Evolutionary conservation across 176 grass and related monocot species (phyloP).

Genomic region (Musa troglodytarum): DNA sequence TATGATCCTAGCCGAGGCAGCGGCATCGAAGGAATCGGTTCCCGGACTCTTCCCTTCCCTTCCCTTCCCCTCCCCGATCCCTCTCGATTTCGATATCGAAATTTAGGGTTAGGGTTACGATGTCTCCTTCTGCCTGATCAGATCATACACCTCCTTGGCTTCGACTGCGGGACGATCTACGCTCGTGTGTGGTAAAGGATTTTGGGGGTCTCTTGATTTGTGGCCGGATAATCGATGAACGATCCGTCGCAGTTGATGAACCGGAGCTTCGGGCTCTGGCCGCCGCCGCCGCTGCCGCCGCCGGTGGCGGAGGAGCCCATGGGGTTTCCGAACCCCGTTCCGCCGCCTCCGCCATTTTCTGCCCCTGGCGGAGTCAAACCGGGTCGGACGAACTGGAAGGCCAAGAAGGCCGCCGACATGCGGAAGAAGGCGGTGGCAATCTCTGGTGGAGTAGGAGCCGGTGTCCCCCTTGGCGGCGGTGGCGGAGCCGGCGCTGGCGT

Average conservation of each 20-base stretch:
- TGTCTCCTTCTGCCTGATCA: neutral
- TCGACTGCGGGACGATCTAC: neutral
- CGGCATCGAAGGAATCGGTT: neutral
- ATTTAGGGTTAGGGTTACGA: conserved; percentile 5
- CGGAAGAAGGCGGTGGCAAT: conserved; percentile 32
- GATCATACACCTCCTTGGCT: neutral
- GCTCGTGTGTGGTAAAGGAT: neutral
- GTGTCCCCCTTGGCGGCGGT: neutral
- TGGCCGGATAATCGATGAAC: conserved; percentile 28
- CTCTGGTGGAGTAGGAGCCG: conserved; percentile 2
- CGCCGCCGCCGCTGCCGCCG: conserved; percentile 29
- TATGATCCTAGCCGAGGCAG: too few species aligned
- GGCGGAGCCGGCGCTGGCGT: neutral
- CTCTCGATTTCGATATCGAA: neutral
- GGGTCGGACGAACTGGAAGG: conserved; percentile 35
- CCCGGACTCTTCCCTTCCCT: too few species aligned
- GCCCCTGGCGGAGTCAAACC: conserved; percentile 5
- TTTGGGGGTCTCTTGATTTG: neutral
- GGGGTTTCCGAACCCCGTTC: neutral
- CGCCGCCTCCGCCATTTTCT: conserved; percentile 18
- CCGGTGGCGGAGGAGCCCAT: conserved; percentile 30
- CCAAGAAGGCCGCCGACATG: conserved; percentile 26
- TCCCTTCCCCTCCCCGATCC: neutral
- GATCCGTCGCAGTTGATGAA: conserved; percentile 58
- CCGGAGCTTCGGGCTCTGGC: conserved; percentile 41